Evolutionary conservation across 768 basidiomycete genomes (phyloP).

Genomic region (Lactarius quietus): DNA sequence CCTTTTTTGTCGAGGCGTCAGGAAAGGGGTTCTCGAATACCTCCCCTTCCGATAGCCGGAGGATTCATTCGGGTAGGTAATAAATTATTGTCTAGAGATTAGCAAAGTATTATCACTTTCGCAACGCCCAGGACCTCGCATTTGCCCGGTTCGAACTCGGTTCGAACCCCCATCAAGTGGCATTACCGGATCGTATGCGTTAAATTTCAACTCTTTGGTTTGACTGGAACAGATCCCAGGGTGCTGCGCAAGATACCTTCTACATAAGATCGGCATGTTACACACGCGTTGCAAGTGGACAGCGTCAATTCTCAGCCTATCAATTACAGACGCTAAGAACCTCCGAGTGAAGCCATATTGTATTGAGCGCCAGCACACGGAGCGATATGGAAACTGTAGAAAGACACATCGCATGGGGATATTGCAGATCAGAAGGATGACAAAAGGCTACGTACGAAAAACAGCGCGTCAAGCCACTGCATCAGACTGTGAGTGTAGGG

Average conservation of each 20-base stretch:
- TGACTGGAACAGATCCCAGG: constrained; percentile 5
- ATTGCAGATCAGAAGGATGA: constrained; percentile 3
- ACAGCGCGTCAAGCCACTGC: neutral
- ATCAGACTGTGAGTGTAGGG: constrained; percentile 3
- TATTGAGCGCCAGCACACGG: neutral
- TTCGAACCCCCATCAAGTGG: constrained; percentile 13
- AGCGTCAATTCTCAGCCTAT: neutral
- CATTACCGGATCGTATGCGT: constrained; percentile 1
- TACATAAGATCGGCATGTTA: constrained; percentile 1
- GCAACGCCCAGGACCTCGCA: neutral
- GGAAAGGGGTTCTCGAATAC: constrained; percentile 26
- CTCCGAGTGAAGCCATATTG: neutral
- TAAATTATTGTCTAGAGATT: neutral
- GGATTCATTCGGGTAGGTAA: neutral
- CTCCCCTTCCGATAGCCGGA: neutral
- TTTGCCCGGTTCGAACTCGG: constrained; percentile 11
- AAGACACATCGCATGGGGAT: constrained; percentile 12
- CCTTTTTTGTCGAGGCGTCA: constrained; percentile 50
- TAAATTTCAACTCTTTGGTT: constrained; percentile 3
- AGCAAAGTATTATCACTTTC: neutral
- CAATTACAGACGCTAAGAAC: constrained; percentile 1
- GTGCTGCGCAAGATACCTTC: constrained; percentile 8
- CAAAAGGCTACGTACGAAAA: neutral
- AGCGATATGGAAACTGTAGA: neutral
- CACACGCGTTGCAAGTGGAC: neutral